Conservation (phyloP, 495 filamentous ascomycete species). For the Penicillium goetzii region DNA sequence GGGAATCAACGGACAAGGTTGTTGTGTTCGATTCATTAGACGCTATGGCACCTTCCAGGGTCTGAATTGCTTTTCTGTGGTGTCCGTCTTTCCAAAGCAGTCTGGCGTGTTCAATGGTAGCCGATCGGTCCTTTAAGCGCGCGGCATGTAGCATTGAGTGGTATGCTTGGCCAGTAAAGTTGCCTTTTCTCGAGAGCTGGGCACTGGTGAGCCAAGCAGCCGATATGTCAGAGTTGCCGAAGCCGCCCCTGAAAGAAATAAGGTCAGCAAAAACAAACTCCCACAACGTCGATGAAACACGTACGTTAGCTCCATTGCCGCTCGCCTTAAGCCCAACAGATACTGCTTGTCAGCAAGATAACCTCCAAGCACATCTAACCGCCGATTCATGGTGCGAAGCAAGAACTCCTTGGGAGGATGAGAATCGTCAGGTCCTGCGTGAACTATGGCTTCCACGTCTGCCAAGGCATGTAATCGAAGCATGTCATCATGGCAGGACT, state of each 20-base stretch:
- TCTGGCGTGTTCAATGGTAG: slow-evolving; percentile 88
- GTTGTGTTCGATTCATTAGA: slow-evolving; percentile 66
- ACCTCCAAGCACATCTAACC: slow-evolving; percentile 81
- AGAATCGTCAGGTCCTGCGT: slow-evolving; percentile 41
- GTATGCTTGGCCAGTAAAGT: slow-evolving; percentile 82
- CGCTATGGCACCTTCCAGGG: slow-evolving; percentile 79
- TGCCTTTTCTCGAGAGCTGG: slow-evolving; percentile 81
- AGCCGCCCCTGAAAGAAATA: slow-evolving; percentile 40
- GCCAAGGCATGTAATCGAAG: slow-evolving; percentile 83
- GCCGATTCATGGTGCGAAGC: slow-evolving; percentile 65
- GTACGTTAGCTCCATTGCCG: slow-evolving; percentile 73
- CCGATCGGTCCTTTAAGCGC: slow-evolving; percentile 77
- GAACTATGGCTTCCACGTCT: slow-evolving; percentile 81
- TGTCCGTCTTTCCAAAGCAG: slow-evolving; percentile 95
- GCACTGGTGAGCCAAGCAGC: slow-evolving; percentile 85
- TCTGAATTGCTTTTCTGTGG: slow-evolving; percentile 93
- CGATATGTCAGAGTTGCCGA: slow-evolving; percentile 71
- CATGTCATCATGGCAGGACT: slow-evolving; percentile 78
- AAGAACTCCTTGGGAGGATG: slow-evolving; percentile 43
- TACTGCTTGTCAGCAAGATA: slow-evolving; percentile 93
- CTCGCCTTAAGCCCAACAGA: slow-evolving; percentile 82
- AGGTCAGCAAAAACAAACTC: slow-evolving; percentile 19
- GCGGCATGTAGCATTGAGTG: slow-evolving; percentile 90
- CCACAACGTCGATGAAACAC: slow-evolving; percentile 11
- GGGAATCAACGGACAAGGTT: slow-evolving; percentile 47